Percentiles rank a stretch among this genome's conserved stretches.
These are phyloP conservation scores for Periconia sp. DNA, from an alignment of 2,329 filamentous ascomycete species.

Conservation along the genomic window DNA sequence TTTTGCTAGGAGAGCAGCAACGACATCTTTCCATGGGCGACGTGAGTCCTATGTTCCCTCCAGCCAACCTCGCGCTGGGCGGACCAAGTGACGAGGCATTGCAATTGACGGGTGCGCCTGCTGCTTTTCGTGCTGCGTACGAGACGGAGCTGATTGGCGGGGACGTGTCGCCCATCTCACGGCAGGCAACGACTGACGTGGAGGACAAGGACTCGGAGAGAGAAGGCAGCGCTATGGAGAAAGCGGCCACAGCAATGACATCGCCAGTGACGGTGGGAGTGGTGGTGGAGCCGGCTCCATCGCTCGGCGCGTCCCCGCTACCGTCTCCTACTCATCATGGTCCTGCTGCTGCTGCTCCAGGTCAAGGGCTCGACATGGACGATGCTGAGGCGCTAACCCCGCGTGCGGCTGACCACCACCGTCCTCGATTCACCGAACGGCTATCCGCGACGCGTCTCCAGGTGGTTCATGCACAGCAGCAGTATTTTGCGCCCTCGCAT, in stretches of 20 bases:
- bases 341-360: background rate
- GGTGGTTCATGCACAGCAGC: conserved; percentile 36
- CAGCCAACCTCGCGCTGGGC: conserved; percentile 11
- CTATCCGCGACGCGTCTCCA: conserved; percentile 25
- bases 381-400: background rate
- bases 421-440: conserved; percentile 14
- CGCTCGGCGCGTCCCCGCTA: background rate
- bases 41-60: conserved; percentile 27
- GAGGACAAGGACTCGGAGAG: conserved; percentile 11
- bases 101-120: background rate
- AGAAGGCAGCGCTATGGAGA: background rate
- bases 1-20: conserved; percentile 5
- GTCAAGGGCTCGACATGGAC: background rate
- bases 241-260: background rate
- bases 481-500: conserved; percentile 30
- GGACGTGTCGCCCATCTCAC: conserved; percentile 31
- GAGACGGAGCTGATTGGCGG: conserved; percentile 26
- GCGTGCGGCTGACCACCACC: conserved; percentile 7
- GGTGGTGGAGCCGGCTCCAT: background rate
- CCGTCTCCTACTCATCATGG: background rate
- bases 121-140: conserved; percentile 15
- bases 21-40: conserved; percentile 13
- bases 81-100: conserved; percentile 1
- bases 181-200: conserved; percentile 9
- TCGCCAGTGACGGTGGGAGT: background rate